A percentile compares a stretch with the other conserved stretches of the same genome.
These are phyloP conservation scores for Fusarium piperis DNA, from an alignment of 2,329 filamentous ascomycete species.

Conservation along the genomic window DNA sequence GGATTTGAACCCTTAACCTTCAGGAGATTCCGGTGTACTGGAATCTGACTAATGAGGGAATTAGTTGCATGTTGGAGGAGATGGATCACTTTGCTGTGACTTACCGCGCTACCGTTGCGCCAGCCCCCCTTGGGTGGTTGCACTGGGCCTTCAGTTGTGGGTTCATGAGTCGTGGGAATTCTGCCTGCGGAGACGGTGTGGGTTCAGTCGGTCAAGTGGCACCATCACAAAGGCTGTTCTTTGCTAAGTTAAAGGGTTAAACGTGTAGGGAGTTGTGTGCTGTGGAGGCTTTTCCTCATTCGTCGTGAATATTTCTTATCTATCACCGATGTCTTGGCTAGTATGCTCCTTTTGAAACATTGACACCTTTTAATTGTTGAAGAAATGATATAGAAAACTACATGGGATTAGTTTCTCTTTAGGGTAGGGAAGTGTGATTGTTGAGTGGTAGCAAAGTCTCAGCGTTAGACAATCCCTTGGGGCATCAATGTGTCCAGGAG, in stretches of 20 bases:
- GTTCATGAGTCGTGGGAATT: background rate
- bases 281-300: background rate
- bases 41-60: background rate
- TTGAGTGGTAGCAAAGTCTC: too few species aligned
- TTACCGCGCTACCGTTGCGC: background rate
- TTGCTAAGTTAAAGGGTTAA: background rate
- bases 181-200: background rate
- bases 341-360: rapidly evolving
- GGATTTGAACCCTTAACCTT: background rate
- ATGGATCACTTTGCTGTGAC: background rate
- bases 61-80: background rate
- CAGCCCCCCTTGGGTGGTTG: background rate
- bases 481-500: too few species aligned
- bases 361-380: background rate
- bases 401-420: background rate
- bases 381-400: background rate
- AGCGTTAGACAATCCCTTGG: too few species aligned
- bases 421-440: background rate
- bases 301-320: background rate
- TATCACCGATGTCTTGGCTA: rapidly evolving
- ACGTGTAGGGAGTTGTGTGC: background rate
- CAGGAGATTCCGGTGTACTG: background rate
- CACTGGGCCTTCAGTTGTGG: background rate
- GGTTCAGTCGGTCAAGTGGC: background rate
- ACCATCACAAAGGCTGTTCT: background rate